Base-by-base conservation (phyloP, 345 rosid species). In the Sonneratia alba region DNA sequence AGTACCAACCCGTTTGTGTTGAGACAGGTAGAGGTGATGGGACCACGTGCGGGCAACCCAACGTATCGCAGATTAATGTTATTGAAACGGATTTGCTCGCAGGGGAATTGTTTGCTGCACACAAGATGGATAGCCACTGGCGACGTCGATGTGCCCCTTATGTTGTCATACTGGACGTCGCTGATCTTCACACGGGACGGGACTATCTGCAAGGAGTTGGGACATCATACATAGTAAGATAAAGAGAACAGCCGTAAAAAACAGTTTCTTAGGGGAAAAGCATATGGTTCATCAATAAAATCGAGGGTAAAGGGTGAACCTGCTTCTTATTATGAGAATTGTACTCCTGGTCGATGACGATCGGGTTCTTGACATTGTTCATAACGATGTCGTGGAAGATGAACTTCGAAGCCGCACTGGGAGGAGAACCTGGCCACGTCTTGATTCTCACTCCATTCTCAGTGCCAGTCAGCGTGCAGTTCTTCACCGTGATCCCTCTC, bases 391-490 rank as follows among this genome's bases (percentile, higher is more conserved):
- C 77, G 34, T 76, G 63, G 75, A 85, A 92, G 65, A 77, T 69
- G 37, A 89, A 61, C 45, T 59, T 66, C 2, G 83, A 66, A 38
- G 91, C 96, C 24, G 66, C 75, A 72, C 85, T 76, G 14, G 84
- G 83, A n/a, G 75, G 78, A 55, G 91, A 77, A 3, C 81, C 84
- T 15, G 76, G 83, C 76, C 77, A 83, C 27, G 97, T 92, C 75
- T 92, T 92, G 85, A 92, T 90, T 65, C 97, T 81, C 36, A 85
- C 34, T 4, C 97, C 97, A 72, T 92, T 92, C 11, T 78, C 72
- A 2, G 97, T 86, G n/a, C 71, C 59, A 38, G 45, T 53, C 62
- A 92, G 47, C 1, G 92, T 88, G 79, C 91, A 80, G 62, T 90
- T 83, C 9, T 45, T 67, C 42, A 90, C 81, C 8, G 53, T 21